These are phyloP conservation scores for Aspergillus steynii DNA, from an alignment of 495 filamentous ascomycete species.

Conservation along the genomic window DNA sequence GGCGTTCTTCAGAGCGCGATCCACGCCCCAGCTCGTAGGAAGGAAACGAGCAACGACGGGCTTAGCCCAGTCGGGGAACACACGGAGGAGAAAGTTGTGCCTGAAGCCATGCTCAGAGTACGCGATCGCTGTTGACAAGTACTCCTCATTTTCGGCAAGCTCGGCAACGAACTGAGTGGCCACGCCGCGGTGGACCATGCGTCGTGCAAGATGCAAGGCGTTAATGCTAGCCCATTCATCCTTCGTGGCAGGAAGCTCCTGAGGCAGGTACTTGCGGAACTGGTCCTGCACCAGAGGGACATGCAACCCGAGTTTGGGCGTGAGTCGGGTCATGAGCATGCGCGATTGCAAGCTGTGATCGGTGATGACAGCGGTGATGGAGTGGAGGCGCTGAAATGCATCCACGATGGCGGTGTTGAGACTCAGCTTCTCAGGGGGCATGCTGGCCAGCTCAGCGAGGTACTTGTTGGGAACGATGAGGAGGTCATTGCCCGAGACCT, in stretches of 20 bases:
- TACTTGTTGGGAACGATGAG: conserved; percentile 5
- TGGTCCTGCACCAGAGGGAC: neutral
- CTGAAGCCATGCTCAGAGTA: conserved; percentile 2
- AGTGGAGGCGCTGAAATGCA: conserved; percentile 2
- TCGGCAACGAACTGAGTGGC: conserved; percentile 1
- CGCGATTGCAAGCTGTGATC: conserved; percentile 3
- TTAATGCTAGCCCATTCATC: neutral
- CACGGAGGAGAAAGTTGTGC: neutral
- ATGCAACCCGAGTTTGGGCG: neutral
- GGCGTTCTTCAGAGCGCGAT: neutral
- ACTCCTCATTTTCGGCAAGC: conserved; percentile 3
- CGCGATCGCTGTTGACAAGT: neutral
- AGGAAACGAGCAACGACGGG: neutral
- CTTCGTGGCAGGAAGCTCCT: neutral
- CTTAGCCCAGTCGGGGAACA: neutral
- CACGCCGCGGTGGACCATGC: neutral
- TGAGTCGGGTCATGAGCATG: neutral
- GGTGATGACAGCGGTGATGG: conserved; percentile 1
- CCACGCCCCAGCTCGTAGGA: conserved; percentile 2
- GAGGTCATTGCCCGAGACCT: conserved; percentile 1
- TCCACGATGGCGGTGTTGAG: conserved; percentile 3
- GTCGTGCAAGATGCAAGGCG: conserved; percentile 2
- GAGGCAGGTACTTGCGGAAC: conserved; percentile 2
- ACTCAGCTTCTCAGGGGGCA: neutral
- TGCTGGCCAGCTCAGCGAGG: conserved; percentile 1